Evolutionary conservation across 768 basidiomycete species (phyloP).

Genomic region (Nevesoporus exiguus): DNA sequence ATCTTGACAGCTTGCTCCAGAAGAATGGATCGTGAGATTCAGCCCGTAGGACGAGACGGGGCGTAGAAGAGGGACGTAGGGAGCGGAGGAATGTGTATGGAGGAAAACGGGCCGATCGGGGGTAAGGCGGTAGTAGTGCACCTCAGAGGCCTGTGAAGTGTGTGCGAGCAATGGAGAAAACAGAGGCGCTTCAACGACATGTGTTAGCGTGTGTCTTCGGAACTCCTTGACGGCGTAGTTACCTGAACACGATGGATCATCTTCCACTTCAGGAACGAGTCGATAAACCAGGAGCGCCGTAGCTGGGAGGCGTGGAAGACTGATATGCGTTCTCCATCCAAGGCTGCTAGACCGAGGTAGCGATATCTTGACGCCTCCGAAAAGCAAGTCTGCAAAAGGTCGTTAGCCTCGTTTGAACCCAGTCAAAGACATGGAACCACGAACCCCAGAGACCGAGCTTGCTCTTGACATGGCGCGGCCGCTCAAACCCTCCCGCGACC

Average conservation of each 20-base stretch:
- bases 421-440: slow-evolving; percentile 4
- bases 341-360: slow-evolving; percentile 26
- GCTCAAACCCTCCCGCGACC: slow-evolving; percentile 56
- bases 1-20: slow-evolving; percentile 46
- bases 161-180: slow-evolving; percentile 69
- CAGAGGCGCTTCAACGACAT: slow-evolving; percentile 40
- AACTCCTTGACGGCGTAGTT: neutral
- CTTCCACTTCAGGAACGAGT: slow-evolving; percentile 35
- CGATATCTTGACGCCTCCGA: slow-evolving; percentile 34
- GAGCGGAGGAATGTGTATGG: slow-evolving; percentile 66
- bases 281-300: slow-evolving; percentile 67
- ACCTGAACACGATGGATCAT: slow-evolving; percentile 30
- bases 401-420: slow-evolving; percentile 11
- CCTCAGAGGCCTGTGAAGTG: slow-evolving; percentile 54
- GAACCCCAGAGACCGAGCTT: slow-evolving; percentile 44
- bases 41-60: slow-evolving; percentile 36
- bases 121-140: slow-evolving; percentile 61
- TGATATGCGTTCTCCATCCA: slow-evolving; percentile 42
- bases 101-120: slow-evolving; percentile 35
- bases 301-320: slow-evolving; percentile 54
- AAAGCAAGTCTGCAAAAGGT: slow-evolving; percentile 37
- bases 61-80: slow-evolving; percentile 45
- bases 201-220: slow-evolving; percentile 5
- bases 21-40: slow-evolving; percentile 57
- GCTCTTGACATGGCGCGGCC: slow-evolving; percentile 30